phyloP scores from a whole-genome alignment of 176 grass and related monocot species.

The Dendrocalamus sinicus region DNA sequence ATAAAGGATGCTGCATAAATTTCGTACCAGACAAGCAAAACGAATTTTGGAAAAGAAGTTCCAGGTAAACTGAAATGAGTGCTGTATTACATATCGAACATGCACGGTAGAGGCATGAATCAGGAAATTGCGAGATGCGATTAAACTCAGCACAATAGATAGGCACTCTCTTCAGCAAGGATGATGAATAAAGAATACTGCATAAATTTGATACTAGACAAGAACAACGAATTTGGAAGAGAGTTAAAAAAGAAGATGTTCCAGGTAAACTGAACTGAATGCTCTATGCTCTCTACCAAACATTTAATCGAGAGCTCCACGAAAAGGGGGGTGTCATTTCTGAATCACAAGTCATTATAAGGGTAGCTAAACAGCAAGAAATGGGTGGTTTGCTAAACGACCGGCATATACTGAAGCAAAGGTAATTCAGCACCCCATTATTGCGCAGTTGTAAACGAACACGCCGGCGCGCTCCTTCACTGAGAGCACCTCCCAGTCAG shows the following conservation, averaged over 20 bases:
- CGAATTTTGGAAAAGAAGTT: conserved; percentile 45
- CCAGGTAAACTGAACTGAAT: conserved; percentile 69
- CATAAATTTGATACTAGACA: conserved; percentile 43
- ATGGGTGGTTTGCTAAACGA: conserved; percentile 44
- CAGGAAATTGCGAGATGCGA: background rate
- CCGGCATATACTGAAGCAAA: conserved; percentile 31
- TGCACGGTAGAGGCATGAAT: background rate
- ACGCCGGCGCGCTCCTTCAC: conserved; percentile 69
- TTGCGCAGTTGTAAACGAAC: conserved; percentile 92
- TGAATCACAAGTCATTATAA: conserved; percentile 66
- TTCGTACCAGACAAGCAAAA: conserved; percentile 36
- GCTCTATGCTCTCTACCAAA: conserved; percentile 61
- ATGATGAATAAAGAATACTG: conserved; percentile 52
- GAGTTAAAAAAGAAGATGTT: conserved; percentile 38
- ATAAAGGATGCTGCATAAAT: conserved; percentile 42
- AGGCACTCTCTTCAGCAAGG: background rate
- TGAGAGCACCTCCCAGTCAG: conserved; percentile 85
- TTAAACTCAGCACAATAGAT: background rate
- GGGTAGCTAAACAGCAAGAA: conserved; percentile 48
- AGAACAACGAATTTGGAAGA: conserved; percentile 39
- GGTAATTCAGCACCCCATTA: conserved; percentile 89
- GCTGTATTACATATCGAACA: conserved; percentile 33
- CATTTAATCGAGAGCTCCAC: conserved; percentile 54
- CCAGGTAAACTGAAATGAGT: conserved; percentile 45
- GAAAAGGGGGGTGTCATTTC: conserved; percentile 52